Conservation (phyloP, 108 stramenopile genomes). For the Fistulifera solaris region DNA sequence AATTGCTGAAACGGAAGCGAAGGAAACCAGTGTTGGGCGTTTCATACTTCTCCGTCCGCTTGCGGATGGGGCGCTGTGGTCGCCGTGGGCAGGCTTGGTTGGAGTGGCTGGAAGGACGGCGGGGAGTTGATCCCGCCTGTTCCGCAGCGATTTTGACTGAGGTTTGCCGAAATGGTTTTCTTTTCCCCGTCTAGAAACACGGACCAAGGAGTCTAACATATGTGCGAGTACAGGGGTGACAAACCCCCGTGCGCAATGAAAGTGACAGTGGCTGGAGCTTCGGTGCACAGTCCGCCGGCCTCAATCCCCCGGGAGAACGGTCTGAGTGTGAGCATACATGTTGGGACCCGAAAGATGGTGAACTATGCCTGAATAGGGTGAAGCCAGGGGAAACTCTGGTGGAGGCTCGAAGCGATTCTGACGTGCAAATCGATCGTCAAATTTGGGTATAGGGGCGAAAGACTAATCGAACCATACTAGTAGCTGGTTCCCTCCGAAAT, state of each 20-base stretch:
- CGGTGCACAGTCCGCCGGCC: constrained; percentile 86
- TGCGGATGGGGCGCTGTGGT: constrained; percentile 60
- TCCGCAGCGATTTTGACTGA: constrained; percentile 34
- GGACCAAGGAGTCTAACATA: constrained; percentile 27
- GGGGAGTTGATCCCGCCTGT: constrained; percentile 11
- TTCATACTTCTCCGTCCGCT: constrained; percentile 51
- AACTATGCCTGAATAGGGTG: constrained; percentile 95
- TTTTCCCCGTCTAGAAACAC: constrained; percentile 18
- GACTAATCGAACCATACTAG: constrained; percentile 96
- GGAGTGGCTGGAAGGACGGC: constrained; percentile 7
- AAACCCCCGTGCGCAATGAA: constrained; percentile 86
- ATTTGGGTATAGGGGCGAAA: constrained; percentile 97
- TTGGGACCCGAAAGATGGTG: constrained; percentile 96
- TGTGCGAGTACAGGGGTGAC: constrained; percentile 74
- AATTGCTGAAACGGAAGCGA: constrained; percentile 95
- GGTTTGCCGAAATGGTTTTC: constrained; percentile 52
- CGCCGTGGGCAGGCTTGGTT: constrained; percentile 44
- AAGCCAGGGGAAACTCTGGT: constrained; percentile 96
- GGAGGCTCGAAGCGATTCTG: constrained; percentile 92
- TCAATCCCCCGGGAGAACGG: constrained; percentile 76
- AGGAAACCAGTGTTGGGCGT: constrained; percentile 77
- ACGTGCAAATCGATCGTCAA: constrained; percentile 94
- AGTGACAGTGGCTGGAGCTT: constrained; percentile 75
- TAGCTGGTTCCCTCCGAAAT: constrained; percentile 98
- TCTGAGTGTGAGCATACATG: constrained; percentile 90